These are phyloP conservation scores for Botrytis paeoniae DNA, from an alignment of 2,329 filamentous ascomycete species.

Conservation along the genomic window DNA sequence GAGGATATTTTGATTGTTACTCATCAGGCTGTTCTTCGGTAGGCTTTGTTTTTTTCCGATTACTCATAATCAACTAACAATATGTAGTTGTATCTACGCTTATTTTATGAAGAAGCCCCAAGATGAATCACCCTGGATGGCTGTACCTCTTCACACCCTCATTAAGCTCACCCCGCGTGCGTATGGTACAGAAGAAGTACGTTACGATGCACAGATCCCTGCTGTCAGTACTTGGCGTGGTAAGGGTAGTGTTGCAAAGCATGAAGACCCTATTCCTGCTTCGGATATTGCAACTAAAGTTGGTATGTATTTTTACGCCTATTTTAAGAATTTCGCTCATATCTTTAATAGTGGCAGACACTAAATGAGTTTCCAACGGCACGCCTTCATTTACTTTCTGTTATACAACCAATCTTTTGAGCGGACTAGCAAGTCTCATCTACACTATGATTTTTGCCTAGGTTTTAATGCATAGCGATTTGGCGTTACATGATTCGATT, in stretches of 20 bases:
- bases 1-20: constrained; percentile 98
- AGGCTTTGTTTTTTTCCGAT: neutral
- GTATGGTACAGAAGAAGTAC: constrained; percentile 87
- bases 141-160: constrained; percentile 90
- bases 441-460: constrained; percentile 1
- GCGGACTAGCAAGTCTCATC: constrained; percentile 1
- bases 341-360: neutral
- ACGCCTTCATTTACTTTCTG: neutral
- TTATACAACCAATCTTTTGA: neutral
- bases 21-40: constrained; percentile 83
- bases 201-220: constrained; percentile 85
- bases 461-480: constrained; percentile 16
- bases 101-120: constrained; percentile 99
- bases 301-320: neutral
- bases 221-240: constrained; percentile 95
- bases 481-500: constrained; percentile 8
- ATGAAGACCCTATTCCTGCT: constrained; percentile 51
- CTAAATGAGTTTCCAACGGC: neutral
- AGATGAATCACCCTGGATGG: constrained; percentile 94
- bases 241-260: constrained; percentile 88
- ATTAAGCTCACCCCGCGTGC: constrained; percentile 95
- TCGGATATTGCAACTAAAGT: constrained; percentile 13
- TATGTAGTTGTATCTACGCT: constrained; percentile 75
- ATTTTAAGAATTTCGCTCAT: neutral
- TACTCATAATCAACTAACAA: neutral